Evolutionary conservation across 192 early-diverging fungal species (phyloP).

Genomic region (Rhizophagus prolifer): DNA sequence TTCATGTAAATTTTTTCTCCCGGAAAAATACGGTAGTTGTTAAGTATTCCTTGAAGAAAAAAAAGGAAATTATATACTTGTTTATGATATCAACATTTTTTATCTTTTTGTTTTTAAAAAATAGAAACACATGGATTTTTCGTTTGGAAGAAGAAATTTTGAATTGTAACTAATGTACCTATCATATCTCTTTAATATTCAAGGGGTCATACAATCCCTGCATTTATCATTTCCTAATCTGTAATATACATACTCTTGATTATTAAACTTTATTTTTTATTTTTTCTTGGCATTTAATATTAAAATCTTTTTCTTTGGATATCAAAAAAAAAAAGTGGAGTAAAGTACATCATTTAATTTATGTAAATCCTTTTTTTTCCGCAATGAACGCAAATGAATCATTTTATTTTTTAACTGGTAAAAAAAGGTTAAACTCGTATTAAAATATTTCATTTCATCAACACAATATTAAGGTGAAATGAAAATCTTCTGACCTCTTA

Average conservation of each 20-base stretch:
- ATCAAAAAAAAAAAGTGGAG: no score
- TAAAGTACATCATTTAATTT: neutral
- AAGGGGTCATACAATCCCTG: neutral
- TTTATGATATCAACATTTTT: neutral
- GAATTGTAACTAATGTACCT: neutral
- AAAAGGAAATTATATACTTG: neutral
- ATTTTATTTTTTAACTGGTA: no score
- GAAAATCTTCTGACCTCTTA: neutral
- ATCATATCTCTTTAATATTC: neutral
- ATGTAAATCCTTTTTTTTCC: no score
- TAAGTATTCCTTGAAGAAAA: neutral
- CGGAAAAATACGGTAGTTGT: neutral
- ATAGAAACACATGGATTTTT: no score
- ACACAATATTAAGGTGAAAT: neutral
- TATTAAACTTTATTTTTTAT: neutral
- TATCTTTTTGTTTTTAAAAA: neutral
- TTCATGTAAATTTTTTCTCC: no score
- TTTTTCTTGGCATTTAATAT: neutral
- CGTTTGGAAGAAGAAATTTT: neutral
- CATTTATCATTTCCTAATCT: neutral
- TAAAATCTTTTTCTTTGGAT: no score
- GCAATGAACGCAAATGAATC: no score
- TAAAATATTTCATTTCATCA: no score
- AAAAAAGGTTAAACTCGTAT: no score
- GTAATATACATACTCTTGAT: neutral